Evolutionary conservation across 495 filamentous ascomycete genomes (phyloP), one percentile per base, ranked within the genome.

Genomic region (Cairneyella variabilis): DNA sequence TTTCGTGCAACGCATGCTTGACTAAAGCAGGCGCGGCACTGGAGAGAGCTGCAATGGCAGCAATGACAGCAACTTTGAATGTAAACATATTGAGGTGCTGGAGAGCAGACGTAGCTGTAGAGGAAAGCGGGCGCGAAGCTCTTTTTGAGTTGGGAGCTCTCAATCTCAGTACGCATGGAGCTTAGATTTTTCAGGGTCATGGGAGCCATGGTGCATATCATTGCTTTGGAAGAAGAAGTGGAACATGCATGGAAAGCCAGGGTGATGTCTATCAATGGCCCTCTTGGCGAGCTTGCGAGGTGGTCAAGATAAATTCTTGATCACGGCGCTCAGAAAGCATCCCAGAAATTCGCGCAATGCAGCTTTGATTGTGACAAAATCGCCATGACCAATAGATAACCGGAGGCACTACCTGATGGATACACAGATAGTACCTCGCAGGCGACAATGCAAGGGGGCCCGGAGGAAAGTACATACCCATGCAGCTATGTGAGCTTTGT

Each of bases 1-100:
- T 71, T 53, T 71, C 69, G 43, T 72, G 69, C 38, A 71, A 41
- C 17, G 66, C 68, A 69, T 72, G 69, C 37, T 65, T 69, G 38
- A 61, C 50, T 3, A 68, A 48, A 25, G 64, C 54, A 11, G 69
- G 69, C 9, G 56, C 61, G 21, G 68, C 68, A 20, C 44, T 58
- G 25, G 65, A 55, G n/a, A 69, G 27, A 30, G 64, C 62, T 36
- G 62, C 63, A 44, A 68, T 54, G 36, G 64, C 62, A 53, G 40
- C 50, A n/a, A 44, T 16, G 22, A 43, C 6, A 36, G 25, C 50
- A 25, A 53, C n/a, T 16, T 53, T 41, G 20, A 51, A 20, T 4
- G 18, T n/a, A 25, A 51, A 51, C 48, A 51, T 51, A 36, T 51
- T 51, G 34, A 40, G 8, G 32, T 30, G 3, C 12, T 14, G 26